Conservation (phyloP, 768 basidiomycete genomes). For the Asterophora lycoperdoides region DNA sequence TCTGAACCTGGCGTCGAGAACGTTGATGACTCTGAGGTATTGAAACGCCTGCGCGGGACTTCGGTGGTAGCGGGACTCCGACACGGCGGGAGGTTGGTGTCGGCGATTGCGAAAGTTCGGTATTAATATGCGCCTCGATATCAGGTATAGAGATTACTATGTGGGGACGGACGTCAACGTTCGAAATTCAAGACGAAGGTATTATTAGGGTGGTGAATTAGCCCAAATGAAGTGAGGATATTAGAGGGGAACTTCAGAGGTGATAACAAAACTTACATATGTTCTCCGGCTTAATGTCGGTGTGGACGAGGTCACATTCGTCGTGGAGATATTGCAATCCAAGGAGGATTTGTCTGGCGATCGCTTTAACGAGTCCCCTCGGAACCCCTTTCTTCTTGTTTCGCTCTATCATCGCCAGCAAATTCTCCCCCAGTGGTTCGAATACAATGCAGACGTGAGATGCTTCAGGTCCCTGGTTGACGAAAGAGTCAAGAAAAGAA, state of each 20-base stretch:
- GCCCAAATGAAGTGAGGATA: slow-evolving; percentile 13
- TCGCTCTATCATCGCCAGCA: slow-evolving; percentile 69
- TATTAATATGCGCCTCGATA: slow-evolving; percentile 66
- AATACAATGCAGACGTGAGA: slow-evolving; percentile 90
- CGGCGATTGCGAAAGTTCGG: slow-evolving; percentile 63
- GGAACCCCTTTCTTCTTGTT: slow-evolving; percentile 84
- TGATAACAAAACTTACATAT: slow-evolving; percentile 58
- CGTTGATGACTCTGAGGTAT: slow-evolving; percentile 53
- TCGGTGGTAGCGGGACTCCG: slow-evolving; percentile 69
- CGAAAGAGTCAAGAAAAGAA: slow-evolving; percentile 87
- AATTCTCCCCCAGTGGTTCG: slow-evolving; percentile 78
- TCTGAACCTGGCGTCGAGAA: slow-evolving; percentile 66
- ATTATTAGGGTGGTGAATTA: too few relatives aligned
- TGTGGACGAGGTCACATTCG: slow-evolving; percentile 90
- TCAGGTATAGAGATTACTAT: slow-evolving; percentile 83
- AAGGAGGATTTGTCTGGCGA: slow-evolving; percentile 81
- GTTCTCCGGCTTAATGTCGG: slow-evolving; percentile 94
- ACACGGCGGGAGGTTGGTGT: slow-evolving; percentile 77
- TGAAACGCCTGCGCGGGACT: slow-evolving; percentile 54
- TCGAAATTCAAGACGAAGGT: slow-evolving; percentile 24
- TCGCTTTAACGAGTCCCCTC: slow-evolving; percentile 74
- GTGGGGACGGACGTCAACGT: slow-evolving; percentile 27
- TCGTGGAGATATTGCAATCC: slow-evolving; percentile 91
- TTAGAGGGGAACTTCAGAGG: slow-evolving; percentile 4
- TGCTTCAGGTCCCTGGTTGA: slow-evolving; percentile 66